Base-by-base conservation (phyloP, 805 yeast species). In the Hanseniaspora singularis region DNA sequence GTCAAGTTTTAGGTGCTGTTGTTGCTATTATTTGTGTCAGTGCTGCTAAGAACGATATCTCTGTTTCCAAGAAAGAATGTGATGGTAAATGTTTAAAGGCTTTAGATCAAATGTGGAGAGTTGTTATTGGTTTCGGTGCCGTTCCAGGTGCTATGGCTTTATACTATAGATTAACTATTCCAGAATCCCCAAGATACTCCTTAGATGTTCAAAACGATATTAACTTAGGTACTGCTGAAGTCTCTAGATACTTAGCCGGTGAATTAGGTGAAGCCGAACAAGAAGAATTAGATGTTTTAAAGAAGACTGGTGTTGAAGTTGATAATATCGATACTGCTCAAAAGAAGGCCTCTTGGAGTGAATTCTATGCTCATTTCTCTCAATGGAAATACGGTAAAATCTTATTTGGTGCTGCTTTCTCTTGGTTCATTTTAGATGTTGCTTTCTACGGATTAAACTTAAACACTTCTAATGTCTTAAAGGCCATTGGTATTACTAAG, bases 91-190 rank as follows among this genome's bases (percentile, higher is more conserved):
- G 95, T 79, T 62, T 67, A 51, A 75, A 70, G 61, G 95, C 95
- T 47, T 74, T 81, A 66, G 95, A 86, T 68, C 86, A 79, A 68
- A 84, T 85, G 86, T 86, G 96, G 96, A 83, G 96, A 78, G 73
- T 86, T 53, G 65, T 86, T 50, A 67, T 86, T 61, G 95, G 96
- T 59, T 73, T 88, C 53, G 95, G 96, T 62, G 78, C 84, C 69
- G 81, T 86, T 55, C 95, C 96, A 55, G 95, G 94, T 65, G 54
- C 71, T 51, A 63, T 81, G 63, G 94, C 95, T 38, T 73, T 83
- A 55, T 87, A 87, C 72, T 87, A 75, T 72, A 83, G 96, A 75
- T 76, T 86, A 67, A 86, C 95, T 54, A 87, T 83, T 64, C 95
- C 94, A 55, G 96, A 84, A 71, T 84, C 94, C 46, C 96, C 95